phyloP scores from a whole-genome alignment of 495 filamentous ascomycete genomes.

The Aspergillus carlsbadensis region DNA sequence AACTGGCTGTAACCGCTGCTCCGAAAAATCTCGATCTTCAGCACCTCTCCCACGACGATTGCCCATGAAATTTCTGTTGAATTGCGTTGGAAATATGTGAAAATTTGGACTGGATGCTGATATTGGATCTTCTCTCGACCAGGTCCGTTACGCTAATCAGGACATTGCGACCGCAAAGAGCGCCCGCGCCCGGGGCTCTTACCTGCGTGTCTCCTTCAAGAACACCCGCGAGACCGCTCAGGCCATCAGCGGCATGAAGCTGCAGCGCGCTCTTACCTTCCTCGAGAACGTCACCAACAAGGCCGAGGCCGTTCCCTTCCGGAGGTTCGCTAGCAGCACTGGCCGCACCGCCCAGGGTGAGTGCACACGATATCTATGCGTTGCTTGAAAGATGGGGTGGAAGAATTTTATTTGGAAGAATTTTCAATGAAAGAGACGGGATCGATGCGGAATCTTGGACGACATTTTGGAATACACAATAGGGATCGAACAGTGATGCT shows the following conservation, averaged over 20 bases:
- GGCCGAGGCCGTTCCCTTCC: conserved; percentile 95
- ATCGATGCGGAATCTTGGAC: neutral
- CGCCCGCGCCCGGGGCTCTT: conserved; percentile 94
- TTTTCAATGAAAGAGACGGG: neutral
- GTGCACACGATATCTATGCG: conserved; percentile 32
- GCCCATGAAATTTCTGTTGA: conserved; percentile 5
- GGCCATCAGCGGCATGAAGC: conserved; percentile 99
- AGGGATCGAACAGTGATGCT: conserved; percentile 13
- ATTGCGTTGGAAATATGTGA: neutral
- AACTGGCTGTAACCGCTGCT: neutral
- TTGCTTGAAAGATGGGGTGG: neutral
- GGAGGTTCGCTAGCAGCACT: conserved; percentile 90
- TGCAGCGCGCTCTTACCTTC: conserved; percentile 88
- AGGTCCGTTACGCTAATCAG: conserved; percentile 98
- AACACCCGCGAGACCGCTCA: conserved; percentile 99
- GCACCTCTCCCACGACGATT: conserved; percentile 8
- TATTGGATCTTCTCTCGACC: conserved; percentile 26
- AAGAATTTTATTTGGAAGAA: neutral
- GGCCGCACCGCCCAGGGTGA: conserved; percentile 95
- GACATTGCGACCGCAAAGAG: conserved; percentile 87
- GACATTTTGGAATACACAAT: neutral
- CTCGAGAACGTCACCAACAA: conserved; percentile 95
- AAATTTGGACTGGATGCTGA: conserved; percentile 26
- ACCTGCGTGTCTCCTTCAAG: conserved; percentile 99
- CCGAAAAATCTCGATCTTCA: conserved; percentile 13